Evolutionary conservation across 177 flowering plant species (phyloP).

Genomic region (Vitis hybrid): DNA sequence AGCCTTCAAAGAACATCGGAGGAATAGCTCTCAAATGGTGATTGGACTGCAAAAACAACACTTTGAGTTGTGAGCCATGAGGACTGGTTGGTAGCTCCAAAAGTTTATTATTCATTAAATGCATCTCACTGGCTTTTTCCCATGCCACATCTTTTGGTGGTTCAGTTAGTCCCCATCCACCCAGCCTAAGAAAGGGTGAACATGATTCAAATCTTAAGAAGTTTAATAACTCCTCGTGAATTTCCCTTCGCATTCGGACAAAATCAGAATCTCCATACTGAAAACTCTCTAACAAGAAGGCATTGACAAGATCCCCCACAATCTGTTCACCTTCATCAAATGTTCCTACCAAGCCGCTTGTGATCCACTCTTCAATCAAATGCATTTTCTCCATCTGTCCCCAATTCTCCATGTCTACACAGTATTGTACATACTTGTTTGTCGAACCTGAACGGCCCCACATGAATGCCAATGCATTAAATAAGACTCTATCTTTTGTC

Average conservation of each 20-base stretch:
- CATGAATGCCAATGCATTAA: too few species aligned
- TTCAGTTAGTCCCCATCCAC: conserved; percentile 3
- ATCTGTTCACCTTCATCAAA: too few species aligned
- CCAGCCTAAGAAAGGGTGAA: not conserved
- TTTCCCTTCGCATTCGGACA: not conserved
- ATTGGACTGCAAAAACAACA: not conserved
- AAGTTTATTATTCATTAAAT: too few species aligned
- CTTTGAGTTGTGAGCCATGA: not conserved
- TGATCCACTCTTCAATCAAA: not conserved
- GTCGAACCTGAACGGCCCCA: too few species aligned
- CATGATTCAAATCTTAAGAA: not conserved
- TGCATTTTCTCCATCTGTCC: not conserved
- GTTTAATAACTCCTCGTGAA: not conserved
- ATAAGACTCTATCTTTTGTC: too few species aligned
- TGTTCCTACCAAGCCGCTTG: too few species aligned
- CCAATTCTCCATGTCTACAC: not conserved
- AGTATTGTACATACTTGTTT: too few species aligned
- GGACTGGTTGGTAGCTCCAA: not conserved
- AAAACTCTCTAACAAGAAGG: too few species aligned
- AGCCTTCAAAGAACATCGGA: not conserved
- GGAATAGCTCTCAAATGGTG: not conserved
- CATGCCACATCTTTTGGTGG: conserved; percentile 3
- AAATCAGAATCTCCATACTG: too few species aligned
- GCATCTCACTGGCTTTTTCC: not conserved
- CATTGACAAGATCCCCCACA: too few species aligned